phyloP scores from a whole-genome alignment of 116 monocot species.

The Dioscorea cayenensis region DNA sequence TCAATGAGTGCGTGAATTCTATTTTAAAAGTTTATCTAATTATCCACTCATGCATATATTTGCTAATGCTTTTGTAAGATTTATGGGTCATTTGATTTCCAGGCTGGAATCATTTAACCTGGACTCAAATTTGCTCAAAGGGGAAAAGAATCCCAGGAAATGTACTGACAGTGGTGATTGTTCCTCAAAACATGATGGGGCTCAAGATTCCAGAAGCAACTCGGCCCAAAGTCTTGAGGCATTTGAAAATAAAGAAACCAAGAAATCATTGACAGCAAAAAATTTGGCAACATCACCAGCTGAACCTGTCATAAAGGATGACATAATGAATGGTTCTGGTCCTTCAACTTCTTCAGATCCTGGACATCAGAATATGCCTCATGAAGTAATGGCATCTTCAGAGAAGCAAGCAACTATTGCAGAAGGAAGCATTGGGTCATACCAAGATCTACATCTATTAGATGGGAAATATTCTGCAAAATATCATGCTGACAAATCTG shows the following conservation, averaged over 20 bases:
- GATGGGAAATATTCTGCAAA: constrained; percentile 14
- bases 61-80: neutral
- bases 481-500: constrained; percentile 15
- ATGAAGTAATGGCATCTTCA: neutral
- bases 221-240: constrained; percentile 17
- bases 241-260: constrained; percentile 8
- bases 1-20: constrained; percentile 51
- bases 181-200: constrained; percentile 20
- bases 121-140: constrained; percentile 34
- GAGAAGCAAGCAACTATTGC: constrained; percentile 9
- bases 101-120: constrained; percentile 73
- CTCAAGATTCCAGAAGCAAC: constrained; percentile 16
- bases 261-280: constrained; percentile 12
- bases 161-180: constrained; percentile 9
- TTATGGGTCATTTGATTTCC: constrained; percentile 2
- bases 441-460: constrained; percentile 15
- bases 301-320: constrained; percentile 8
- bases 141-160: constrained; percentile 21
- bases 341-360: constrained; percentile 19
- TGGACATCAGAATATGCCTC: constrained; percentile 12
- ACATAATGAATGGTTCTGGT: constrained; percentile 7
- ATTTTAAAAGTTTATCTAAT: neutral
- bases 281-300: constrained; percentile 18
- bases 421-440: constrained; percentile 13
- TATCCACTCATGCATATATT: neutral